Conservation (phyloP, 371 early-diverging fungal species). For the Mucor circinelloides region DNA sequence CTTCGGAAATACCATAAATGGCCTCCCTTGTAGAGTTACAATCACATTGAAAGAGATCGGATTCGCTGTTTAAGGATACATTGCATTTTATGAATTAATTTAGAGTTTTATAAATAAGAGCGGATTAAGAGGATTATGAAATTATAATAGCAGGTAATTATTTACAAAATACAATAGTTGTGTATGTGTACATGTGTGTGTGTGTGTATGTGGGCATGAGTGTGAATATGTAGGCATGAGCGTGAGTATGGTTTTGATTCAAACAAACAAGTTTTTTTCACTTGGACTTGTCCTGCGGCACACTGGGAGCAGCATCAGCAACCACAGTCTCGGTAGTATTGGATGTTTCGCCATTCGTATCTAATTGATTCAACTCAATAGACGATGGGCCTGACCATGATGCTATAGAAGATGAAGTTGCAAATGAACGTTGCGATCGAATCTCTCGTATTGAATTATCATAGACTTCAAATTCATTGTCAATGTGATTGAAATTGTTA, state of each 20-base stretch:
- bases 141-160: too few species aligned
- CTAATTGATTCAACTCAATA: background rate
- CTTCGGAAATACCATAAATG: background rate
- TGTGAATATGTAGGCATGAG: background rate
- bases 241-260: background rate
- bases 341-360: background rate
- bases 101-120: background rate
- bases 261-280: background rate
- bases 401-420: background rate
- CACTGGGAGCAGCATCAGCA: background rate
- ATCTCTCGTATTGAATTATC: background rate
- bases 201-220: background rate
- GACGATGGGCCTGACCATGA: background rate
- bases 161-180: too few species aligned
- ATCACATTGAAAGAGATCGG: background rate
- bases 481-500: background rate
- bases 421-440: background rate
- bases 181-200: background rate
- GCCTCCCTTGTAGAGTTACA: background rate
- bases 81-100: background rate
- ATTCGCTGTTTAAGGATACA: background rate
- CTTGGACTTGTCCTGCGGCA: background rate
- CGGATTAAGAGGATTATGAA: too few species aligned
- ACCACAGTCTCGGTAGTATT: background rate
- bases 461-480: background rate